Conservation (phyloP, 768 basidiomycete species). For the Pisolithus orientalis region DNA sequence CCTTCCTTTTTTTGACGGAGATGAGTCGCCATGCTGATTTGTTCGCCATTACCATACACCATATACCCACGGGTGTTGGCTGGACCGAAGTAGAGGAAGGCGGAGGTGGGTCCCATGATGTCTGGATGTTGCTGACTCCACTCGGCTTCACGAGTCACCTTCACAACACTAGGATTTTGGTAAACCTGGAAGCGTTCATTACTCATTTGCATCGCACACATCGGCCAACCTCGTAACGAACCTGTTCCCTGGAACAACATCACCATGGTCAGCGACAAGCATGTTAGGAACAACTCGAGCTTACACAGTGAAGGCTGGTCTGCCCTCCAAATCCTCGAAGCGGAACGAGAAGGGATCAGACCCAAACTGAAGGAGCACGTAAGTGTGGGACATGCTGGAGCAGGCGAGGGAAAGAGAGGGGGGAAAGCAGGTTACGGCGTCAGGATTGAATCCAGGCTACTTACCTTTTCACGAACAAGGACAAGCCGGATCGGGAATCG, state of each 20-base stretch:
- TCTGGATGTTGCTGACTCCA: constrained; percentile 65
- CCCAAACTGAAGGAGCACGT: constrained; percentile 60
- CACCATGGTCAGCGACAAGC: not conserved
- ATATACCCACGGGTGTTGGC: constrained; percentile 53
- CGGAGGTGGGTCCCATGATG: constrained; percentile 76
- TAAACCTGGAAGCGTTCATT: constrained; percentile 37
- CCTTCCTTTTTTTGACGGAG: constrained; percentile 51
- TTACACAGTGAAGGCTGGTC: constrained; percentile 64
- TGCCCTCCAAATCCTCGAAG: constrained; percentile 59
- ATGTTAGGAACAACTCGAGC: constrained; percentile 18
- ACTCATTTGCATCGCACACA: not conserved
- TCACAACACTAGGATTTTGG: constrained; percentile 53
- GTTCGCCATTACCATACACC: constrained; percentile 60
- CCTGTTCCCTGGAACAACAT: constrained; percentile 13
- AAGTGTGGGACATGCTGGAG: constrained; percentile 31
- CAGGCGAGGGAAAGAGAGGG: constrained; percentile 17
- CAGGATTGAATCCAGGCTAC: constrained; percentile 3
- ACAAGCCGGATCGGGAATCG: constrained; percentile 33
- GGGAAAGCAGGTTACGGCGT: constrained; percentile 10
- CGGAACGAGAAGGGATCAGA: constrained; percentile 52
- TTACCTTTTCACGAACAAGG: constrained; percentile 36
- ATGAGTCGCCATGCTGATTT: constrained; percentile 51
- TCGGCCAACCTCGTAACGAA: constrained; percentile 5
- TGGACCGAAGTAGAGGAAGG: constrained; percentile 74
- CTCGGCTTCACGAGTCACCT: constrained; percentile 54